Evolutionary conservation across 352 stramenopile species (phyloP).

Genomic region (Globisporangium nagaii): DNA sequence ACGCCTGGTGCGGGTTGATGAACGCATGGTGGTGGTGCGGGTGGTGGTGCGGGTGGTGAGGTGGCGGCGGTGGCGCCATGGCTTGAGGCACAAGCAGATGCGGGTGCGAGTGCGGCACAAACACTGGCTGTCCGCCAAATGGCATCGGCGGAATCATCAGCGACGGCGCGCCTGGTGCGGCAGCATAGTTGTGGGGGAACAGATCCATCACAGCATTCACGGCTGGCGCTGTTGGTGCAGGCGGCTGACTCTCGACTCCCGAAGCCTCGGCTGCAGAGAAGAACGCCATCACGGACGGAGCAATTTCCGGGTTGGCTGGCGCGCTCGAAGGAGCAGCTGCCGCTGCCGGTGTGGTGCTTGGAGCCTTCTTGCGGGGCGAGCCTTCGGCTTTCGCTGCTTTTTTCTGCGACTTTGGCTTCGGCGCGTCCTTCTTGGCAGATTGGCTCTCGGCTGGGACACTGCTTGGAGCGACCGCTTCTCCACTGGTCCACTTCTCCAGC

Average conservation of each 20-base stretch:
- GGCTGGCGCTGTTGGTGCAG: background rate
- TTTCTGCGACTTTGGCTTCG: background rate
- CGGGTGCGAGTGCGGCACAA: background rate
- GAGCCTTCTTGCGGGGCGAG: background rate
- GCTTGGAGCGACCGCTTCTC: constrained; percentile 16
- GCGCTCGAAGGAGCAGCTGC: background rate
- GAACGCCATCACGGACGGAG: constrained; percentile 15
- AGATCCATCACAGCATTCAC: constrained; percentile 25
- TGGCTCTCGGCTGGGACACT: background rate
- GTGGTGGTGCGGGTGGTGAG: too few species aligned
- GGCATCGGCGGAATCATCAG: background rate
- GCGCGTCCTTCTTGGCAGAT: background rate
- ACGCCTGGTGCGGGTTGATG: constrained; percentile 15
- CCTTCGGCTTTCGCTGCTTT: background rate
- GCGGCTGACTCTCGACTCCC: constrained; percentile 2
- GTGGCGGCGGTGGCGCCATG: constrained; percentile 10
- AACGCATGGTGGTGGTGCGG: constrained; percentile 18
- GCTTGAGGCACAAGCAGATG: constrained; percentile 10
- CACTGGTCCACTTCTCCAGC: constrained; percentile 55
- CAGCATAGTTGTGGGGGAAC: constrained; percentile 52
- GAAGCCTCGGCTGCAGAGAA: constrained; percentile 14
- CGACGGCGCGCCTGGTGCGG: background rate
- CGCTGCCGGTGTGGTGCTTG: background rate
- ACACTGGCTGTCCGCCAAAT: background rate
- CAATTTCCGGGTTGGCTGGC: background rate